Evolutionary conservation across 208 protist species (phyloP), one percentile per base, ranked within the genome.

Genomic region (Acanthamoeba sp.): DNA sequence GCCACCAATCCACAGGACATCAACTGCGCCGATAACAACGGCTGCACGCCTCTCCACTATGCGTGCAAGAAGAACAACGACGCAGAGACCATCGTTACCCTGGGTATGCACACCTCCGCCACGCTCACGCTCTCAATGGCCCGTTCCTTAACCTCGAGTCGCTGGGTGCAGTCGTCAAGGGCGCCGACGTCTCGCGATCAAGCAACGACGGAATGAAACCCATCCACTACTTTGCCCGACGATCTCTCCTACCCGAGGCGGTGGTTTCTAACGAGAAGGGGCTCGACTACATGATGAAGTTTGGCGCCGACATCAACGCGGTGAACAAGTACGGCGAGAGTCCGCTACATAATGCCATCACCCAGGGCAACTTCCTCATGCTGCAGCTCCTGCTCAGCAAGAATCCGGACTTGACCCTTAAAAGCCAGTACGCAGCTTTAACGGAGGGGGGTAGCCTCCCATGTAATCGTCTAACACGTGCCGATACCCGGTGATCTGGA

Each of bases 191-290:
- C 27, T 76, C 62, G 52, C 20, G 32, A 34, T 24, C 27, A 34
- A 92, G 62, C 40, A 76, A 66, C 27, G 87, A 92, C 36, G 87
- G 87, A 38, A 92, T 40, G n/a, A 32, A 45, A 14, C 87, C 87
- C 20, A 38, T 92, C 10, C 87, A 92, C 62, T 92, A 92, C 87
- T 55, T 92, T 55, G 50, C 87, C 20, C 59, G 87, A 22, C 87
- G 48, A 45, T 14, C 50, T 2, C 52, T 89, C 14, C 32, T 62
- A n/a, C 80, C 80, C 4, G 80, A 89, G 80, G 20, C n/a, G 2
- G 50, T 66, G 36, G 45, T 45, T 16, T 89, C 80, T 6, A 89
- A 89, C 80, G 50, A 52, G 16, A 66, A 89, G 80, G 80, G 32
- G 2, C 80, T 89, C 12, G 52, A 89, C 48, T 66, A 45, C 45